phyloP scores from a whole-genome alignment of 1,139 yeast species.

The Suhomyces taliae region DNA sequence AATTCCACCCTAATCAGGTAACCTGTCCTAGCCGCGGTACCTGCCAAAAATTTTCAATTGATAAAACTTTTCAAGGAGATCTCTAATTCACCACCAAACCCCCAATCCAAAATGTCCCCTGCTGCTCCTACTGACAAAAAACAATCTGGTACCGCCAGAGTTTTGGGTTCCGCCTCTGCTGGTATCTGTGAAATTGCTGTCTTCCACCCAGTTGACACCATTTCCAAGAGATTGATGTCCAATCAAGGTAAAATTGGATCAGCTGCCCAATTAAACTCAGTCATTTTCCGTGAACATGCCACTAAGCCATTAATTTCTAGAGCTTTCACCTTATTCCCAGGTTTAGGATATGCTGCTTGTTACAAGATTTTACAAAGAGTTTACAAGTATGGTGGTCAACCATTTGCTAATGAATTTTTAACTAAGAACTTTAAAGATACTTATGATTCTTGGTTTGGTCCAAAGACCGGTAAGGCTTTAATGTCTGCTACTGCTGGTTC shows the following conservation, averaged over 20 bases:
- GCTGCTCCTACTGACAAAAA: constrained; percentile 64
- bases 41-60: constrained; percentile 11
- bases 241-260: constrained; percentile 75
- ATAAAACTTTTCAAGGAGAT: constrained; percentile 2
- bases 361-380: constrained; percentile 96
- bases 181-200: constrained; percentile 96
- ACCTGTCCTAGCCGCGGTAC: constrained; percentile 16
- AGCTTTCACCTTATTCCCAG: constrained; percentile 87
- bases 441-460: constrained; percentile 79
- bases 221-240: constrained; percentile 96
- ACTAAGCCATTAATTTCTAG: constrained; percentile 67
- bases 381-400: constrained; percentile 98
- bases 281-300: constrained; percentile 85
- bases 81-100: not conserved
- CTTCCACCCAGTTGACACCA: constrained; percentile 98
- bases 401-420: constrained; percentile 93
- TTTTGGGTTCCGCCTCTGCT: constrained; percentile 95
- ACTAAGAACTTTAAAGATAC: constrained; percentile 67
- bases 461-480: constrained; percentile 94
- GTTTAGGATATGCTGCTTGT: constrained; percentile 97
- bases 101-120: constrained; percentile 44
- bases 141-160: constrained; percentile 88
- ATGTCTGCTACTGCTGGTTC: constrained; percentile 98
- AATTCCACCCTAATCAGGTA: constrained; percentile 6
- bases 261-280: constrained; percentile 69